Evolutionary conservation across 768 basidiomycete species (phyloP).

Genomic region (Lentinus brumalis): DNA sequence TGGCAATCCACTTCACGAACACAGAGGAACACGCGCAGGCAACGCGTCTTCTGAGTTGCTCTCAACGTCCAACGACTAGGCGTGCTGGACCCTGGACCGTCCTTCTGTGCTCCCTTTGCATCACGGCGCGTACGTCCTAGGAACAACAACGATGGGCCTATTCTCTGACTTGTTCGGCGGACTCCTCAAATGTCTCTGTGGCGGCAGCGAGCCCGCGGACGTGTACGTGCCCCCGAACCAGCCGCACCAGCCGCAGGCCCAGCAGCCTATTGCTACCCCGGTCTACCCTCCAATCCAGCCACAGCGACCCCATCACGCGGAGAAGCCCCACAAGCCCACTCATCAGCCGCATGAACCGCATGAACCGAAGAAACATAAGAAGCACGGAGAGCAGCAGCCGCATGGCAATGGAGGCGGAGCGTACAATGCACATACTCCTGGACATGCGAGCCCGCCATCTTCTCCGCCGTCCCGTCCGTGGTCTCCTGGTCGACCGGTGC

Average conservation of each 20-base stretch:
- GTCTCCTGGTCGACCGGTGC: conserved; percentile 14
- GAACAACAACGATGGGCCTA: conserved; percentile 11
- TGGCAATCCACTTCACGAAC: background rate
- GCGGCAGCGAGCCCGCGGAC: conserved; percentile 14
- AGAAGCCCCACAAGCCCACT: conserved; percentile 7
- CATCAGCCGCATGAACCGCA: conserved; percentile 10
- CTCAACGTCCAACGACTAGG: too few relatives aligned
- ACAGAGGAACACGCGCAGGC: background rate
- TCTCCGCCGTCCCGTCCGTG: conserved; percentile 18
- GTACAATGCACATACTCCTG: background rate
- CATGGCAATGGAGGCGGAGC: background rate
- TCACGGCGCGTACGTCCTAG: too few relatives aligned
- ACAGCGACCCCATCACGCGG: conserved; percentile 1
- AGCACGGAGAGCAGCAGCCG: conserved; percentile 3
- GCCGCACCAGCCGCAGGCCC: conserved; percentile 17
- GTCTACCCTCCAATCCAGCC: conserved; percentile 11
- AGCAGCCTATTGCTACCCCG: conserved; percentile 6
- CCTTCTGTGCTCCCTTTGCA: background rate
- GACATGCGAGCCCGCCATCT: background rate
- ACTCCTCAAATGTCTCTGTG: conserved; percentile 15
- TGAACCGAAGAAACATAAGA: conserved; percentile 10
- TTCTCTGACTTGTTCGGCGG: conserved; percentile 12
- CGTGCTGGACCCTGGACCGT: too few relatives aligned
- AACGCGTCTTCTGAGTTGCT: background rate
- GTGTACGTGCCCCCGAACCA: conserved; percentile 22